Evolutionary conservation across 768 basidiomycete species (phyloP), one percentile per base, ranked within the genome.

Genomic region (Mycena filopes): DNA sequence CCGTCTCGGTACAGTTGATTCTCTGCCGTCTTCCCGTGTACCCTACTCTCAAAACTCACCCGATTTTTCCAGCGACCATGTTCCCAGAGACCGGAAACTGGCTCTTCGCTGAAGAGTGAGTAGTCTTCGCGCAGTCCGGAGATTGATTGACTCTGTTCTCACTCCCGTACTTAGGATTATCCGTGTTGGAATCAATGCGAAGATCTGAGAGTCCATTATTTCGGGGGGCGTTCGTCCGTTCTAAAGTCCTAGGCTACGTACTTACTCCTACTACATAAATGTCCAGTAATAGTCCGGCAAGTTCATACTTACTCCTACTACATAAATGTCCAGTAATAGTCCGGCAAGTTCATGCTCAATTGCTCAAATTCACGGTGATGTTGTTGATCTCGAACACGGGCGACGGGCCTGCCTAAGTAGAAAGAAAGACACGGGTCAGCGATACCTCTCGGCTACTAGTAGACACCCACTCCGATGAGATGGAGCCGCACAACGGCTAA

Each of bases 51-150:
- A n/a, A n/a, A n/a, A n/a, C n/a, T n/a, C n/a, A n/a, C n/a, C n/a
- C n/a, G n/a, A n/a, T n/a, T n/a, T n/a, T n/a, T n/a, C n/a, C 41
- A 86, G 86, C 80, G 2, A 84, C 82, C 0, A 86, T 89, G 82
- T 88, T 89, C 77, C 89, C 88, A 0, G 87, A 88, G 65, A 87
- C 86, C 0, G 86, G 76, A 1, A 86, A 85, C 63, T 88, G 87
- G 87, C 65, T 83, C 8, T 80, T 82, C n/a, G 83, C 83, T 2
- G 87, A 89, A 61, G 85, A 88, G 85, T 87, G 72, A 38, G 84
- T 79, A 25, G 26, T 28, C 31, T 31, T 53, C n/a, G 6, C 25
- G 5, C 5, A 6, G 31, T 2, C n/a, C n/a, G n/a, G n/a, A n/a
- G n/a, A n/a, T n/a, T n/a, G 1, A 25, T 25, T 33, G 26, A 26